Percentiles rank a stretch among this genome's conserved stretches.
These are phyloP conservation scores for Gossypium lobatum DNA, from an alignment of 441 rosid species.

Conservation along the genomic window DNA sequence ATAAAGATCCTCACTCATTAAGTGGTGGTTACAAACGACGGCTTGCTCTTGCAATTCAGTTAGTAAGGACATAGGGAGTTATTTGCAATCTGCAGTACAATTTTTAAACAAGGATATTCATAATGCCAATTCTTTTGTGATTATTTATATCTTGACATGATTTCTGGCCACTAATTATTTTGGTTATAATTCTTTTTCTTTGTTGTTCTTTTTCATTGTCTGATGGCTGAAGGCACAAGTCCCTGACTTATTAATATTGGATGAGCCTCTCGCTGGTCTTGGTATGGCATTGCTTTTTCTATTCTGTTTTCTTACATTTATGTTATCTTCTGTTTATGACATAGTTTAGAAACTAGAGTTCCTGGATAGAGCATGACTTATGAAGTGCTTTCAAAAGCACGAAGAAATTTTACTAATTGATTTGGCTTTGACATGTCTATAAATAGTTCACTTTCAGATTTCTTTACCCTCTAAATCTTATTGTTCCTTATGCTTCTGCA, in stretches of 20 bases:
- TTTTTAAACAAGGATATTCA: background rate
- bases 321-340: background rate
- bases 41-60: slow-evolving; percentile 86
- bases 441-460: background rate
- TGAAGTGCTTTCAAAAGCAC: background rate
- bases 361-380: background rate
- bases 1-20: slow-evolving; percentile 79
- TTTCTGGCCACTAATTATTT: slow-evolving; percentile 13
- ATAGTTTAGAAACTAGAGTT: slow-evolving; percentile 3
- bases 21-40: slow-evolving; percentile 94
- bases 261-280: slow-evolving; percentile 97
- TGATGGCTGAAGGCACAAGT: slow-evolving; percentile 52
- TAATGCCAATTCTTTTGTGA: slow-evolving; percentile 1
- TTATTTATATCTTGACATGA: slow-evolving; percentile 1
- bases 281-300: slow-evolving; percentile 45
- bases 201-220: background rate
- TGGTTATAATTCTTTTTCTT: background rate
- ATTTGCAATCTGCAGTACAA: background rate
- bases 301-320: background rate
- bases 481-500: slow-evolving; percentile 11
- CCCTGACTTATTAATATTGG: slow-evolving; percentile 80
- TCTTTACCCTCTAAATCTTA: background rate
- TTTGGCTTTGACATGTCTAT: background rate
- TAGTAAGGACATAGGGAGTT: slow-evolving; percentile 41
- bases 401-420: background rate